These are phyloP conservation scores for Diplocarpon rosae DNA, from an alignment of 2,329 filamentous ascomycete genomes.

Conservation along the genomic window DNA sequence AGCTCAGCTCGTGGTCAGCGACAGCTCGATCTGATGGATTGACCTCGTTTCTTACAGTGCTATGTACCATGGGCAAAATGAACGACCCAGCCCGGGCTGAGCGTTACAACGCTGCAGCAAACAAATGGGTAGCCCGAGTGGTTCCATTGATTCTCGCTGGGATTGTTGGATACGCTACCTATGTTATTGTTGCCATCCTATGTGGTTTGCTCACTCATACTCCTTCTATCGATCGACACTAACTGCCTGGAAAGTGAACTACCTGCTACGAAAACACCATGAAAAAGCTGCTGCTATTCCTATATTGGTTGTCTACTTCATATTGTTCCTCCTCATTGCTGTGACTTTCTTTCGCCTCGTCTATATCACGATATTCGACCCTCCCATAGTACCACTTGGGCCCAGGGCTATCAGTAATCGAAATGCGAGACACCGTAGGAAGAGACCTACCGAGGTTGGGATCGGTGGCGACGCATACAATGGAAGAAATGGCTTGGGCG, in stretches of 20 bases:
- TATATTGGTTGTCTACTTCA: conserved; percentile 61
- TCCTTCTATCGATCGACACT: background rate
- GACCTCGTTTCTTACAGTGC: background rate
- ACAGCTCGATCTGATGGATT: background rate
- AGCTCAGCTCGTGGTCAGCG: background rate
- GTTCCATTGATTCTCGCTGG: conserved; percentile 61
- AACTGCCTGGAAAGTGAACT: conserved; percentile 45
- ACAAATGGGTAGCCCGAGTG: conserved; percentile 30
- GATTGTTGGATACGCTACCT: conserved; percentile 58
- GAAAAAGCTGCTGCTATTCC: conserved; percentile 47
- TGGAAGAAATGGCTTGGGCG: conserved; percentile 4
- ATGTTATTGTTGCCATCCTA: conserved; percentile 55
- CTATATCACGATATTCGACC: conserved; percentile 54
- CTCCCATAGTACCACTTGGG: conserved; percentile 64
- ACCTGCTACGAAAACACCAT: conserved; percentile 46
- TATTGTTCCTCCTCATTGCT: conserved; percentile 58
- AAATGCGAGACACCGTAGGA: conserved; percentile 17
- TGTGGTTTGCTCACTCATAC: conserved; percentile 44
- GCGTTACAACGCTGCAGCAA: conserved; percentile 11
- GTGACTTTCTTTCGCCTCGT: conserved; percentile 62
- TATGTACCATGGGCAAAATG: background rate
- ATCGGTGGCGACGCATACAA: conserved; percentile 19
- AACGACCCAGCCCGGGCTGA: background rate
- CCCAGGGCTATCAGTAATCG: conserved; percentile 24
- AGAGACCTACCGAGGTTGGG: conserved; percentile 8